Percentiles rank a stretch among this genome's conserved stretches.
Conservation (phyloP, 441 rosid genomes). For the Manihot esculenta region DNA sequence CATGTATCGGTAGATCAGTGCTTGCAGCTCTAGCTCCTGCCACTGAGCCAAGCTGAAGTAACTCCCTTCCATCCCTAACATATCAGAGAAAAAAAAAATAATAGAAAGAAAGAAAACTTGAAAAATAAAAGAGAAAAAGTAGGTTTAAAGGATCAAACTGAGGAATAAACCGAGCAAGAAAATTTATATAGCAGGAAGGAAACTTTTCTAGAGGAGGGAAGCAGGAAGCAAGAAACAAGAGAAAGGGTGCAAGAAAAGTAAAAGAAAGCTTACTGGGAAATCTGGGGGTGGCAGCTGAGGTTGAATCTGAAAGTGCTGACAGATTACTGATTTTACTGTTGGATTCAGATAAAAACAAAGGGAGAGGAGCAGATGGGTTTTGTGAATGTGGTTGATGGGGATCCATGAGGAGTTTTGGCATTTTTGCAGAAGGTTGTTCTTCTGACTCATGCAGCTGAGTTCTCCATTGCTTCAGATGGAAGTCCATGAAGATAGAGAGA, state of each 20-base stretch:
- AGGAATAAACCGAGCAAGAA: neutral
- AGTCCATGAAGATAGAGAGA: conserved; percentile 53
- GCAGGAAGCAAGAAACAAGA: neutral
- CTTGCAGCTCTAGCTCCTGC: conserved; percentile 96
- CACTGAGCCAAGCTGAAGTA: conserved; percentile 76
- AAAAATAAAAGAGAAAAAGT: neutral
- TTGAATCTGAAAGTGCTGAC: conserved; percentile 59
- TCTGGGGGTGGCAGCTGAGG: conserved; percentile 30
- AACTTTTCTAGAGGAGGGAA: neutral
- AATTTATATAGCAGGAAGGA: neutral
- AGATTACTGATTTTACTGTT: conserved; percentile 47
- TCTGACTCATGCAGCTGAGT: conserved; percentile 70
- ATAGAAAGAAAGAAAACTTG: neutral
- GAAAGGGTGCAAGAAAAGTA: conserved; percentile 1
- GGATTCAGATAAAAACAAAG: conserved; percentile 63
- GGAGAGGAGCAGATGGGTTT: conserved; percentile 39
- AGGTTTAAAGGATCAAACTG: no score
- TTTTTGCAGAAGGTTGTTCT: conserved; percentile 49
- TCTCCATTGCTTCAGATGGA: conserved; percentile 90
- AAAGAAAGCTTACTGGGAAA: conserved; percentile 45
- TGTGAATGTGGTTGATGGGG: conserved; percentile 30
- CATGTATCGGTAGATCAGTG: conserved; percentile 89
- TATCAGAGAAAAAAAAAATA: neutral
- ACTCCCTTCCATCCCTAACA: conserved; percentile 67
- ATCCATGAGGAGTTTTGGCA: conserved; percentile 52